Percentiles rank a stretch among this genome's conserved stretches.
These are phyloP conservation scores for Mycena maculata DNA, from an alignment of 768 basidiomycete species.

Conservation along the genomic window DNA sequence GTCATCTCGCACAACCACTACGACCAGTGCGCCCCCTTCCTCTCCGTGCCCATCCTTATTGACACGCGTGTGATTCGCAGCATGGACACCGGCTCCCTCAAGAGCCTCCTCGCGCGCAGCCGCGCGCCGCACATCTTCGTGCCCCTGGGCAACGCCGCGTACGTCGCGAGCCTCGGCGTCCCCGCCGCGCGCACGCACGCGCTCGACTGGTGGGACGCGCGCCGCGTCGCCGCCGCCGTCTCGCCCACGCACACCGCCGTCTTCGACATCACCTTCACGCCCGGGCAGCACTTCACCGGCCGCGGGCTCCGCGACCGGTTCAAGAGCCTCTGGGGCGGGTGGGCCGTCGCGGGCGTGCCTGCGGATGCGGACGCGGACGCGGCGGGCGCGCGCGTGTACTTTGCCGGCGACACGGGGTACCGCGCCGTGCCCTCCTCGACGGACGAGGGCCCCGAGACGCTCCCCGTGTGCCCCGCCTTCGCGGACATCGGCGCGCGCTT, in stretches of 20 bases:
- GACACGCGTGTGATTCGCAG: conserved; percentile 35
- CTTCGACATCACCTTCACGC: conserved; percentile 68
- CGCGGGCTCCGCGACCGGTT: conserved; percentile 62
- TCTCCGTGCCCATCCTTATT: neutral
- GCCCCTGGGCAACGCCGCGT: conserved; percentile 63
- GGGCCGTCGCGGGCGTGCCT: conserved; percentile 67
- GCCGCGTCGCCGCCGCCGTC: conserved; percentile 50
- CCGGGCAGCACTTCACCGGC: conserved; percentile 73
- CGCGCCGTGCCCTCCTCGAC: conserved; percentile 58
- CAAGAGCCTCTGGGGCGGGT: conserved; percentile 73
- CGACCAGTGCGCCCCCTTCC: conserved; percentile 55
- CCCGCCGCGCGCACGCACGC: conserved; percentile 56
- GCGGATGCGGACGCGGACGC: conserved; percentile 31
- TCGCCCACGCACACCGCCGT: conserved; percentile 31
- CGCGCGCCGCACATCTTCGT: conserved; percentile 65
- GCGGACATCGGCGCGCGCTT: conserved; percentile 73
- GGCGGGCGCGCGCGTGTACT: conserved; percentile 58
- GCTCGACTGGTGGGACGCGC: conserved; percentile 75
- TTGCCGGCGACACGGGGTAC: conserved; percentile 80
- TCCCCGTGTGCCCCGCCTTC: conserved; percentile 78
- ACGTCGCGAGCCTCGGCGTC: conserved; percentile 55
- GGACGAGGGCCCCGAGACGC: conserved; percentile 55
- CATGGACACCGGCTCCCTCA: conserved; percentile 59
- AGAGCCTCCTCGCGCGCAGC: conserved; percentile 47
- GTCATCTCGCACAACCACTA: conserved; percentile 72